A percentile compares a stretch with the other conserved stretches of the same genome.
Conservation (phyloP, 495 filamentous ascomycete species). For the Parathielavia hyrcaniae region DNA sequence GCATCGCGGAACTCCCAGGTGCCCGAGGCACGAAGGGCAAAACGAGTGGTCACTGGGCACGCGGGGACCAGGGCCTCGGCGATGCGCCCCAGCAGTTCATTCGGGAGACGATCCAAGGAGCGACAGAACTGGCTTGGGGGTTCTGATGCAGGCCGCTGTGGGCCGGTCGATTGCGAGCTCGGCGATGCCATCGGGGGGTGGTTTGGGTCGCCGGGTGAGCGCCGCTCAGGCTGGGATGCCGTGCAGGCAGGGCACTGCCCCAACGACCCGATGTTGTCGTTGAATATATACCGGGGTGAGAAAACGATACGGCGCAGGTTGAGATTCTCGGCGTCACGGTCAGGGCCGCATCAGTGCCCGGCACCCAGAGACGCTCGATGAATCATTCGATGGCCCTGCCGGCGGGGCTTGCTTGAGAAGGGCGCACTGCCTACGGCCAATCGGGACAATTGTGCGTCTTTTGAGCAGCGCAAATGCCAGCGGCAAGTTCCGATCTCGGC, state of each 20-base stretch:
- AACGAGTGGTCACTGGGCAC: conserved; percentile 27
- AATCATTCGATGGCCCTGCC: neutral
- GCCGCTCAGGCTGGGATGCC: neutral
- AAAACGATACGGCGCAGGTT: neutral
- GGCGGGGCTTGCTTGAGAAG: conserved; percentile 17
- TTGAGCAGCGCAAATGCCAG: conserved; percentile 10
- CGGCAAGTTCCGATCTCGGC: conserved; percentile 34
- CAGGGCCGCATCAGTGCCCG: conserved; percentile 9
- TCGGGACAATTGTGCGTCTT: conserved; percentile 20
- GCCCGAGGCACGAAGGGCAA: conserved; percentile 28
- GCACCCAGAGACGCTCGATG: neutral
- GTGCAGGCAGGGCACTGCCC: conserved; percentile 9
- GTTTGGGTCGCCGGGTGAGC: neutral
- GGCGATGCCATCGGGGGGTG: conserved; percentile 14
- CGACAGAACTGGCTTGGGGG: neutral
- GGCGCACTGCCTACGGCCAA: conserved; percentile 21
- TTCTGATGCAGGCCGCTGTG: neutral
- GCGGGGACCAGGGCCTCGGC: conserved; percentile 26
- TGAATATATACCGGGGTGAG: neutral
- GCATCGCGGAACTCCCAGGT: conserved; percentile 34
- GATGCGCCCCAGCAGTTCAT: conserved; percentile 31
- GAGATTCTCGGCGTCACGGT: neutral
- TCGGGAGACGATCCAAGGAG: conserved; percentile 27
- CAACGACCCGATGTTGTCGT: neutral
- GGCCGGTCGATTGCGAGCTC: neutral